phyloP scores from a whole-genome alignment of 164 flowering plant species.

The Akebia trifoliata region DNA sequence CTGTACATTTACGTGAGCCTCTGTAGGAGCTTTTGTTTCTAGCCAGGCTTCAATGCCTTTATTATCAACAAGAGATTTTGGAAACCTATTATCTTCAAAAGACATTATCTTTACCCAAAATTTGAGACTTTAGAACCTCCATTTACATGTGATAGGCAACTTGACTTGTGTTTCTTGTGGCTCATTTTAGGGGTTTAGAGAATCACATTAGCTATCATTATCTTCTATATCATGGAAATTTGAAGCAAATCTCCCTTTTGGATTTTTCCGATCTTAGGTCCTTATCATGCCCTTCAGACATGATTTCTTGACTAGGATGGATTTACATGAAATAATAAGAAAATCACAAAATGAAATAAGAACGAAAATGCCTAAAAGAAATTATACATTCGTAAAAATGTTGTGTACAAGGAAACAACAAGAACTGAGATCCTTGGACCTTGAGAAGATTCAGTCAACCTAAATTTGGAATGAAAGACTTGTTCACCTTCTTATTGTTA shows the following conservation, averaged over 20 bases:
- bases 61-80: conserved; percentile 12
- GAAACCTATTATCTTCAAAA: conserved; percentile 14
- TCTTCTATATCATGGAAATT: conserved; percentile 8
- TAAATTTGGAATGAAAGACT: too few relatives aligned
- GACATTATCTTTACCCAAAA: conserved; percentile 9
- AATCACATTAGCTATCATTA: conserved; percentile 6
- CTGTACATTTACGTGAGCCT: conserved; percentile 7
- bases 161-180: conserved; percentile 9
- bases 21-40: conserved; percentile 10
- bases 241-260: conserved; percentile 16
- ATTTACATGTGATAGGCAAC: conserved; percentile 9
- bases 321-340: conserved; percentile 41
- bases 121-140: conserved; percentile 12
- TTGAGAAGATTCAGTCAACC: too few relatives aligned
- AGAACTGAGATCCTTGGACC: too few relatives aligned
- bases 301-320: conserved; percentile 23
- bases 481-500: too few relatives aligned
- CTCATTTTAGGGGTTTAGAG: conserved; percentile 8
- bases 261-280: conserved; percentile 23
- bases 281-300: conserved; percentile 22
- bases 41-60: conserved; percentile 8
- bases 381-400: too few relatives aligned
- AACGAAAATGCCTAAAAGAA: too few relatives aligned
- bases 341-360: conserved; percentile 22
- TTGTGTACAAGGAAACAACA: too few relatives aligned